Percentiles rank a stretch among this genome's conserved stretches.
These are phyloP conservation scores for Coccinonectria pachysandricola DNA, from an alignment of 2,329 filamentous ascomycete genomes.

Conservation along the genomic window DNA sequence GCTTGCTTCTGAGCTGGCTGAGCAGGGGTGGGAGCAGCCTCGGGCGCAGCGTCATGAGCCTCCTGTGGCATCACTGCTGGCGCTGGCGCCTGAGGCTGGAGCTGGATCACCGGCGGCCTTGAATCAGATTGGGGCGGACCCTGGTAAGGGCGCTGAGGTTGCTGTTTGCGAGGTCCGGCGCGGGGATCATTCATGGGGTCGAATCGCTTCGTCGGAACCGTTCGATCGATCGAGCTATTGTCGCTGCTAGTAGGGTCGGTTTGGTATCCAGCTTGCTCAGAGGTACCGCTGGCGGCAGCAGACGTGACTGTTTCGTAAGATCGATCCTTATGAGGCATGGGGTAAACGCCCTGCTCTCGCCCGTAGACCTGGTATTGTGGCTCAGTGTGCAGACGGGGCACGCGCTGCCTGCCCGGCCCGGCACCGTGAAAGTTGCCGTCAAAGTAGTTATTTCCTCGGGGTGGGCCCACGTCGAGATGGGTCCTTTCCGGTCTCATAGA, in stretches of 20 bases:
- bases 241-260: slow-evolving; percentile 83
- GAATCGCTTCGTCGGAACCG: slow-evolving; percentile 43
- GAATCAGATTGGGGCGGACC: too few species aligned
- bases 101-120: too few species aligned
- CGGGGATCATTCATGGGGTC: slow-evolving; percentile 56
- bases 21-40: background rate
- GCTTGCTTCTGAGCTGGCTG: slow-evolving; percentile 21
- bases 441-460: slow-evolving; percentile 32
- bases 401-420: slow-evolving; percentile 16
- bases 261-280: slow-evolving; percentile 68
- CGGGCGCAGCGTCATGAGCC: slow-evolving; percentile 2
- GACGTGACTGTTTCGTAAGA: slow-evolving; percentile 84
- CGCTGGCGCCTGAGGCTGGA: slow-evolving; percentile 16
- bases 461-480: slow-evolving; percentile 29
- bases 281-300: slow-evolving; percentile 61
- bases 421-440: slow-evolving; percentile 30
- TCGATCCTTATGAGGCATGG: slow-evolving; percentile 55
- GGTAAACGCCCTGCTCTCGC: slow-evolving; percentile 38
- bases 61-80: slow-evolving; percentile 12
- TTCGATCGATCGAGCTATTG: slow-evolving; percentile 80
- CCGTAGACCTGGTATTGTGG: slow-evolving; percentile 30
- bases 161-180: slow-evolving; percentile 37
- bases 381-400: slow-evolving; percentile 36
- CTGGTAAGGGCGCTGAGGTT: slow-evolving; percentile 34
- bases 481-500: slow-evolving; percentile 31